These are phyloP conservation scores for Calonectria pseudoturangicola DNA, from an alignment of 2,329 filamentous ascomycete species.

Conservation along the genomic window DNA sequence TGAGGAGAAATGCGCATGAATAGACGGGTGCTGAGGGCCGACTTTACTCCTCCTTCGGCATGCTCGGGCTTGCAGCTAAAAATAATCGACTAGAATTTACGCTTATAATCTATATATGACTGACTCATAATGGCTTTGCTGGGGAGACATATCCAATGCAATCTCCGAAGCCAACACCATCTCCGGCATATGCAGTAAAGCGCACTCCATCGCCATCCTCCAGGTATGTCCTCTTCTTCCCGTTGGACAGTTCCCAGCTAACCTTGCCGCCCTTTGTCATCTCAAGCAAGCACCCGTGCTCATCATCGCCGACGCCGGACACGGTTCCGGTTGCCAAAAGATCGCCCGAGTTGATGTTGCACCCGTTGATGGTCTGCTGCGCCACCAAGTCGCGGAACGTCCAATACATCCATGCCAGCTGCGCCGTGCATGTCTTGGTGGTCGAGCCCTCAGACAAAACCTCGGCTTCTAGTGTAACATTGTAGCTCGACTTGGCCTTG, in stretches of 20 bases:
- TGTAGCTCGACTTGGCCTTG: slow-evolving; percentile 60
- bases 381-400: slow-evolving; percentile 57
- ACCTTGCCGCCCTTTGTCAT: slow-evolving; percentile 60
- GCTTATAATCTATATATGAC: not conserved
- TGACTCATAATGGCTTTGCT: slow-evolving; percentile 20
- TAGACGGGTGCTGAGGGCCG: too few relatives aligned
- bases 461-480: slow-evolving; percentile 57
- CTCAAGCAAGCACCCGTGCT: slow-evolving; percentile 65
- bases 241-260: slow-evolving; percentile 54
- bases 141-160: slow-evolving; percentile 53
- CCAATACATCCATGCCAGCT: slow-evolving; percentile 59
- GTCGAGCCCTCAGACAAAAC: slow-evolving; percentile 44
- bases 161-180: slow-evolving; percentile 64
- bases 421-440: slow-evolving; percentile 31
- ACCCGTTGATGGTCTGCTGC: slow-evolving; percentile 45
- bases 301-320: slow-evolving; percentile 57
- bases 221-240: slow-evolving; percentile 59
- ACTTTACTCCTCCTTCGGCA: too few relatives aligned
- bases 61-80: too few relatives aligned
- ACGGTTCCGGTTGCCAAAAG: slow-evolving; percentile 66
- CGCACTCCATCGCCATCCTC: slow-evolving; percentile 64
- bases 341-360: slow-evolving; percentile 63
- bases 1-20: too few relatives aligned
- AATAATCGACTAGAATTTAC: too few relatives aligned
- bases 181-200: slow-evolving; percentile 63